Percentiles rank a stretch among this genome's conserved stretches.
Conservation (phyloP, 1,139 yeast species). For the Scheffersomyces parashehatae region DNA sequence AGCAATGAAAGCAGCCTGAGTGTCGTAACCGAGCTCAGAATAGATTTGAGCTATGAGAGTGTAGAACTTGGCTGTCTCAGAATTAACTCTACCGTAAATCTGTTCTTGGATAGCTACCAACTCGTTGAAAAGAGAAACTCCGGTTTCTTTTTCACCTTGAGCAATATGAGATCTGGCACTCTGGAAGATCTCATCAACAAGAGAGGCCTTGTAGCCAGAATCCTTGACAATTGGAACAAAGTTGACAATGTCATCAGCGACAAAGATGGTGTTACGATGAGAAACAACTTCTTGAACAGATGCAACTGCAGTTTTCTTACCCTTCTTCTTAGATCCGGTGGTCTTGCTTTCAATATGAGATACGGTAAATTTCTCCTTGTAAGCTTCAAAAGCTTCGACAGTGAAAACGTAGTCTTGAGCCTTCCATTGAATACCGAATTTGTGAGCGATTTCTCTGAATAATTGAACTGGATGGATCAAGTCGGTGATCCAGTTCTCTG, state of each 20-base stretch:
- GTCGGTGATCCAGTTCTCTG: slow-evolving; percentile 46
- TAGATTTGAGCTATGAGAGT: slow-evolving; percentile 65
- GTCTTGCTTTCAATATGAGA: slow-evolving; percentile 17
- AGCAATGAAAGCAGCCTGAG: slow-evolving; percentile 66
- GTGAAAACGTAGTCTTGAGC: slow-evolving; percentile 54
- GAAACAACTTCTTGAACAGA: slow-evolving; percentile 10
- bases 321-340: slow-evolving; percentile 31
- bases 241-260: slow-evolving; percentile 62
- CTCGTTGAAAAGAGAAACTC: slow-evolving; percentile 63
- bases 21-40: slow-evolving; percentile 57
- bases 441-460: slow-evolving; percentile 70
- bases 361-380: slow-evolving; percentile 17
- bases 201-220: slow-evolving; percentile 62
- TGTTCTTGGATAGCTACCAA: slow-evolving; percentile 77
- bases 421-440: slow-evolving; percentile 87
- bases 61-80: slow-evolving; percentile 75
- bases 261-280: slow-evolving; percentile 44
- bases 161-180: slow-evolving; percentile 58
- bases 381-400: slow-evolving; percentile 42
- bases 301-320: slow-evolving; percentile 32
- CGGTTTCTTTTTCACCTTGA: slow-evolving; percentile 47
- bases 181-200: slow-evolving; percentile 79
- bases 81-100: slow-evolving; percentile 78
- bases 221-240: slow-evolving; percentile 76
- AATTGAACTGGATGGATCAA: slow-evolving; percentile 44